Evolutionary conservation across 1,284 basidiomycete species (phyloP).

Genomic region (Melampsora americana): DNA sequence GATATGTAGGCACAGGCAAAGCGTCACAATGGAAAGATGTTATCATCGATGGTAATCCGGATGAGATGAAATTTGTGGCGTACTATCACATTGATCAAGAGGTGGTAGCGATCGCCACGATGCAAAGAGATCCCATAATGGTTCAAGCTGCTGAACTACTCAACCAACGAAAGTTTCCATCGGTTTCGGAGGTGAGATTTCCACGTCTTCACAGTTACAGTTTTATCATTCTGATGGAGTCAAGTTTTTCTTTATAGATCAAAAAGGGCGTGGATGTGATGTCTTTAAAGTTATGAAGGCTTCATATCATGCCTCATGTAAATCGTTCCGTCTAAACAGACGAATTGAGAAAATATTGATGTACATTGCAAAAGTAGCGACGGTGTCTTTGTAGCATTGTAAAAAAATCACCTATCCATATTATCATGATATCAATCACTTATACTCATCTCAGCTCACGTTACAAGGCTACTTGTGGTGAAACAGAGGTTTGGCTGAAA

Average conservation of each 20-base stretch:
- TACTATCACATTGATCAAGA: constrained; percentile 77
- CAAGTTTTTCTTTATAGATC: not conserved
- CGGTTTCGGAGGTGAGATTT: constrained; percentile 61
- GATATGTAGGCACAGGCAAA: constrained; percentile 69
- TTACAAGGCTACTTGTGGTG: too few species aligned
- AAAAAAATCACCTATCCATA: too few species aligned
- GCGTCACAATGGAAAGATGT: constrained; percentile 61
- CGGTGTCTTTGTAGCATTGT: too few species aligned
- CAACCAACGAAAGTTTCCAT: constrained; percentile 74
- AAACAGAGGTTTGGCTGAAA: too few species aligned
- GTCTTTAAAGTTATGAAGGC: constrained; percentile 30
- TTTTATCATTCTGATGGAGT: not conserved
- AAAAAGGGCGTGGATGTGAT: constrained; percentile 27
- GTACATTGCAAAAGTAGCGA: too few species aligned
- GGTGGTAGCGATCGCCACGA: constrained; percentile 77
- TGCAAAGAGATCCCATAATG: constrained; percentile 78
- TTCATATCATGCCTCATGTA: too few species aligned
- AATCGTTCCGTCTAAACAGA: too few species aligned
- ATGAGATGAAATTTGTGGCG: constrained; percentile 80
- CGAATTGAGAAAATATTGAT: too few species aligned
- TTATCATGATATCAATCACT: too few species aligned
- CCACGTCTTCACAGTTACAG: not conserved
- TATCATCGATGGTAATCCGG: constrained; percentile 71
- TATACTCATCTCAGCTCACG: too few species aligned
- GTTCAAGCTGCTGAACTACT: constrained; percentile 76